Evolutionary conservation across 768 basidiomycete genomes (phyloP), one percentile per base, ranked within the genome.

Genomic region (Coprinopsis marcescibilis): DNA sequence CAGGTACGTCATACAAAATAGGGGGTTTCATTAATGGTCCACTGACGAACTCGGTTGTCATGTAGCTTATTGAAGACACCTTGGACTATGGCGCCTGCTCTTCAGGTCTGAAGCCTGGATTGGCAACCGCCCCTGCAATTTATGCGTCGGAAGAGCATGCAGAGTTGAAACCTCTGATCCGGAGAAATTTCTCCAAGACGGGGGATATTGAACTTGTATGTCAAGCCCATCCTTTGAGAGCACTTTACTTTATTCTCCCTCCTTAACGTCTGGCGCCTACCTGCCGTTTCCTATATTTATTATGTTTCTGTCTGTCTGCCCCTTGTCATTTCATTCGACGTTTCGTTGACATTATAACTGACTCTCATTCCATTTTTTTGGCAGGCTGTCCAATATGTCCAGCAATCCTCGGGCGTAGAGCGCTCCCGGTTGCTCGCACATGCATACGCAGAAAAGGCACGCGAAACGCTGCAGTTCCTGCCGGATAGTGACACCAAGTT

Each of bases 121-220:
- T 66, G 46, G 84, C 88, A 4, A 90, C 89, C 0, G 93, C 83
- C 2, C 93, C 93, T 0, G 79, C 81, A 1, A 65, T 96, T 27
- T 95, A 85, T 58, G 92, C 94, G 15, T 85, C 84, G 63, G 89
- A 93, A 63, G 82, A 92, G 59, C 75, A 87, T 60, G 78, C 86
- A 2, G 78, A 81, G 53, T 65, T 97, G 59, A 78, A 80, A 20
- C 78, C 81, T 2, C 66, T 96, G 49, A 89, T 98, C 50, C 72
- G 73, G 38, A 80, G 94, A 33, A 81, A 85, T 65, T 92, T 95
- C 65, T 67, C 75, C 19, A 65, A 73, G 10, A 73, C 78, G 24
- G 92, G 90, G 19, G 94, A 98, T 57, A 80, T 88, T 36, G 84
- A 93, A 51, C 65, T 72, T 53, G 91, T 90, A 64, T 57, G 82